Evolutionary conservation across 306 rosid genomes (phyloP).

Genomic region (Cicer arietinum): DNA sequence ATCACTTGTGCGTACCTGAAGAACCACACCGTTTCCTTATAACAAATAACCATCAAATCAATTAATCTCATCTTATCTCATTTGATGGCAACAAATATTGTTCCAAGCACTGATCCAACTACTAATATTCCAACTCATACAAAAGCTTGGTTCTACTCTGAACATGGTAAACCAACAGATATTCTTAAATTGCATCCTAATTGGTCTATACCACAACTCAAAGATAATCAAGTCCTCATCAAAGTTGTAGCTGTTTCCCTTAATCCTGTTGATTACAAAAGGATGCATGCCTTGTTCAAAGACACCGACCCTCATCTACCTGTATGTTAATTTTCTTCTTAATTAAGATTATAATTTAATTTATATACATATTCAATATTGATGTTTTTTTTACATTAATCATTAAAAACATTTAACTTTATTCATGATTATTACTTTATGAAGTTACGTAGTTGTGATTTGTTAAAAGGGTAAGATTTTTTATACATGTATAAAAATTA

Average conservation of each 20-base stretch:
- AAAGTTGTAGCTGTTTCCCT: slow-evolving; percentile 72
- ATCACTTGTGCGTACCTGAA: too few relatives aligned
- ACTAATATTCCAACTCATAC: slow-evolving; percentile 42
- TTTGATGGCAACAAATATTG: background rate
- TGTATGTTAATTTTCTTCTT: slow-evolving; percentile 8
- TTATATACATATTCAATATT: too few relatives aligned
- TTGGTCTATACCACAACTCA: slow-evolving; percentile 53
- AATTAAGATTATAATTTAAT: background rate
- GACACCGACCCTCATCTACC: slow-evolving; percentile 49
- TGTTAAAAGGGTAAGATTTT: too few relatives aligned
- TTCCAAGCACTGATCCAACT: background rate
- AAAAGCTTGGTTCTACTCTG: slow-evolving; percentile 71
- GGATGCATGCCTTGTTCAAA: slow-evolving; percentile 44
- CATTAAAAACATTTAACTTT: too few relatives aligned
- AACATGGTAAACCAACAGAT: slow-evolving; percentile 54
- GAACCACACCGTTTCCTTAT: too few relatives aligned
- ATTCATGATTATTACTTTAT: too few relatives aligned
- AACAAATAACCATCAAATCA: too few relatives aligned
- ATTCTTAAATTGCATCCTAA: slow-evolving; percentile 57
- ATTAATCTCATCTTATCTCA: too few relatives aligned
- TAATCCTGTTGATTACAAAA: slow-evolving; percentile 72
- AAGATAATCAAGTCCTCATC: slow-evolving; percentile 63
- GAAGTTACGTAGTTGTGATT: too few relatives aligned
- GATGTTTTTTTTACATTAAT: too few relatives aligned
- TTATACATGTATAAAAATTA: too few relatives aligned